Evolutionary conservation across 2,329 filamentous ascomycete genomes (phyloP).

Genomic region (Aspergillus pseudonomiae): DNA sequence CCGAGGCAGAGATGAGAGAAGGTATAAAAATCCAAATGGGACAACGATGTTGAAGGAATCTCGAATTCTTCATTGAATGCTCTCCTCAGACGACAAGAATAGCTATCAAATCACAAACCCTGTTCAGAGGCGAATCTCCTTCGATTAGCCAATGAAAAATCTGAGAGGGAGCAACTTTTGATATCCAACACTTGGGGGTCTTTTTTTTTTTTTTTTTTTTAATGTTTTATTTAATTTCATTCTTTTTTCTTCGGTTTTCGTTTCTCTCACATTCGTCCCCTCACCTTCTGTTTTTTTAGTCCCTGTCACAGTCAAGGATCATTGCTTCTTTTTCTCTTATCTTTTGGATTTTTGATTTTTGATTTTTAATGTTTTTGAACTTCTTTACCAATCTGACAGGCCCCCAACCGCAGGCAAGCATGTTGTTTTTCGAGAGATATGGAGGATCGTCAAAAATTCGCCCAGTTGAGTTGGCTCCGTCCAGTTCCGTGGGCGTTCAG

Average conservation of each 20-base stretch:
- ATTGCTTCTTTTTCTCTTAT: background rate
- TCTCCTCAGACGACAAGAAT: background rate
- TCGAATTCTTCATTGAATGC: background rate
- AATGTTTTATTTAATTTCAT: background rate
- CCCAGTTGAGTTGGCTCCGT: slow-evolving; percentile 6
- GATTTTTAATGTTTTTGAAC: background rate
- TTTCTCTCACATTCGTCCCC: background rate
- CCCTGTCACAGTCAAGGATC: background rate
- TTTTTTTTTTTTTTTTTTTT: background rate
- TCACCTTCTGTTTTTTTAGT: background rate
- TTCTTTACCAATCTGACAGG: background rate
- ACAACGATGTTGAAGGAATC: background rate
- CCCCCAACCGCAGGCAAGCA: background rate
- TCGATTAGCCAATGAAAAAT: slow-evolving; percentile 9
- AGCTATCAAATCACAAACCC: background rate
- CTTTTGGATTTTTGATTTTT: background rate
- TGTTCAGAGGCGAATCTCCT: slow-evolving; percentile 7
- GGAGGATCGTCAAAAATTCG: slow-evolving; percentile 5
- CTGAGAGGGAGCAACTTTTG: slow-evolving; percentile 4
- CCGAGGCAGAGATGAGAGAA: background rate
- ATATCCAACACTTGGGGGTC: background rate
- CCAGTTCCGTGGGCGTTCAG: slow-evolving; percentile 14
- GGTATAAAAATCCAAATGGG: background rate
- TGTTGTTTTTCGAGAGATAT: background rate
- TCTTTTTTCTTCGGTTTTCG: background rate